Base-by-base conservation (phyloP, 495 filamentous ascomycete genomes). In the Hypoxylon trugodes region DNA sequence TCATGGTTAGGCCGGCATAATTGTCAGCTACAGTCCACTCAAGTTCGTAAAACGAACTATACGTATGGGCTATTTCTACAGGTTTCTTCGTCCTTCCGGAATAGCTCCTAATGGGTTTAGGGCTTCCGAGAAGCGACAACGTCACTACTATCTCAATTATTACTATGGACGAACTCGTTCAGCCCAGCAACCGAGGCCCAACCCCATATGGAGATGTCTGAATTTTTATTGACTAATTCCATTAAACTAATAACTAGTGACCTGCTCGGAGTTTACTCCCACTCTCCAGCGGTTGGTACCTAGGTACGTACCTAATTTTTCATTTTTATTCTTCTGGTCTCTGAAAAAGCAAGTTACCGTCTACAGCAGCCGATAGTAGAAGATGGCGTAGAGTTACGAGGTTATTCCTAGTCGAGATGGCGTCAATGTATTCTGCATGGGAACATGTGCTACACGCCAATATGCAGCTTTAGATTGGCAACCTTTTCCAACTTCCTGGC, bases 391-490 rank as follows among this genome's bases (percentile, higher is more conserved):
- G 46, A 18, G 48, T 13, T 26, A 45, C 50, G 19, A 37, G 56
- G 60, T 33, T 57, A 22, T 66, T 60, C 62, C 62, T 16, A 51
- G 62, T 60, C 45, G 9, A 45, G 43, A 60, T 42, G 40, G 49
- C n/a, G n/a, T 49, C 33, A 51, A 43, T 33, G 45, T 56, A 22
- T 33, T 25, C 51, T 51, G 52, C 59, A 56, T 54, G 35, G 32
- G 35, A 22, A 19, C 46, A 47, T 61, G 50, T 55, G 33, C 22
- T 52, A 50, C 52, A 15, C 42, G 21, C 30, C 22, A 18, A 24
- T n/a, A 57, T 63, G 60, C 60, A 52, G 35, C 36, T 52, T 51
- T 37, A 46, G 35, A 52, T 40, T 57, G 28, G 63, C 57, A 66
- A 61, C 40, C 32, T 61, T 49, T 53, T 30, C 47, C 40, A 41